Evolutionary conservation across 129 eudicot genomes (phyloP), one percentile per base, ranked within the genome.

Genomic region (Kitagawia praeruptora): DNA sequence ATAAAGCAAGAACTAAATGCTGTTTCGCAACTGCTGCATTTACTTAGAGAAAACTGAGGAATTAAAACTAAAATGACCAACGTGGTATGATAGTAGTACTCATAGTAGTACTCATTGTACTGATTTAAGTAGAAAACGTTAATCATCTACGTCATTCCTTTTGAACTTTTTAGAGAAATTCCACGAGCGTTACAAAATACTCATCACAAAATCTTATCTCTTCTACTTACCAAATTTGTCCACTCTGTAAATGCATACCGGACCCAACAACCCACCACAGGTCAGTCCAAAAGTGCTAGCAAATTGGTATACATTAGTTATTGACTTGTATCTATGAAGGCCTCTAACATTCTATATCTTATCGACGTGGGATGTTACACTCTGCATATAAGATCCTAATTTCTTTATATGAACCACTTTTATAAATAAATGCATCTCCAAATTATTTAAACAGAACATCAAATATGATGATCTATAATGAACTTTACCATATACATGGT

Each of bases 51-150:
- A 11, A 11, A 16, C 7, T 10, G 34, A 18, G 40, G 18, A 34
- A 56, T 48, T 10, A 38, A 19, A 54, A 37, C 46, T 21, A 77
- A 53, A 39, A 53, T 11, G 4, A 0, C 42, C 21, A 49, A 42
- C 51, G 25, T 53, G 27, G 31, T 14, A 69, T 31, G 56, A 80
- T 8, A 48, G 73, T n/a, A n/a, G n/a, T n/a, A n/a, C n/a, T n/a
- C n/a, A n/a, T n/a, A n/a, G n/a, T n/a, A n/a, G n/a, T 76, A 56
- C 67, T 51, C 67, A 67, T 49, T 75, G 58, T 58, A 66, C 77
- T 73, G 28, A 46, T 81, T 76, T 66, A 70, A 81, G 70, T 27
- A 63, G 70, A 63, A 63, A 27, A 63, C 11, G 37, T 75, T 47
- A 16, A 28, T 75, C 58, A 86, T 69, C 70, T 42, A 64, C 53